phyloP scores from a whole-genome alignment of 805 yeast species.

The Isabelozyma heimii region DNA sequence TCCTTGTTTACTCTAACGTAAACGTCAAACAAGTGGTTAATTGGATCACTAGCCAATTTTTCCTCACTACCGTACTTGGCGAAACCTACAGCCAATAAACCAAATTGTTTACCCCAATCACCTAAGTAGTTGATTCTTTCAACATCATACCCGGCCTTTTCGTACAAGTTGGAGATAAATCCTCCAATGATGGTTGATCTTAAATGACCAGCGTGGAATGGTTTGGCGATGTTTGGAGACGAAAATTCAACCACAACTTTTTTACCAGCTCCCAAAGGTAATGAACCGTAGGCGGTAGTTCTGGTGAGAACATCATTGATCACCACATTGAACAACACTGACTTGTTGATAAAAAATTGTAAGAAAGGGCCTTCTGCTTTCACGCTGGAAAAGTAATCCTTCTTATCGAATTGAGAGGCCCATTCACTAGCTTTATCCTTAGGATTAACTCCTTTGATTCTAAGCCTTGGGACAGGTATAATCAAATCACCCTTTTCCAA shows the following conservation, averaged over 20 bases:
- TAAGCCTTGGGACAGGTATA: conserved; percentile 84
- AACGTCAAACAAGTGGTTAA: conserved; percentile 90
- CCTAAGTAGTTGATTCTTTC: conserved; percentile 91
- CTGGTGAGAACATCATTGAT: conserved; percentile 66
- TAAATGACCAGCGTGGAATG: conserved; percentile 99
- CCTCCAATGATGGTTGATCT: conserved; percentile 98
- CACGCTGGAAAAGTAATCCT: conserved; percentile 65
- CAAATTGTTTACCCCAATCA: conserved; percentile 99
- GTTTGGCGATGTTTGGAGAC: conserved; percentile 98
- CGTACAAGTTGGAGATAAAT: conserved; percentile 84
- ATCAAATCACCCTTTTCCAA: conserved; percentile 90
- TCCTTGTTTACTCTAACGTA: conserved; percentile 85
- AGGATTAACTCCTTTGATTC: conserved; percentile 75
- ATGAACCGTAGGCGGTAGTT: conserved; percentile 64
- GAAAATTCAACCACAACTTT: conserved; percentile 83
- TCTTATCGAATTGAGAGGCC: conserved; percentile 74
- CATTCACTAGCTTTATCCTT: conserved; percentile 74
- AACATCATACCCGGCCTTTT: conserved; percentile 90
- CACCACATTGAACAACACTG: conserved; percentile 64
- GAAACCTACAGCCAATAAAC: conserved; percentile 91
- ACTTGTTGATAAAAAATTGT: conserved; percentile 79
- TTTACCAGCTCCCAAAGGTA: conserved; percentile 71
- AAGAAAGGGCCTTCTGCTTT: conserved; percentile 86
- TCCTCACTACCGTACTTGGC: conserved; percentile 81
- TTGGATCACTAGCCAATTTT: conserved; percentile 71